Base-by-base conservation (phyloP, 139 green algal species). In the Chlorella sp. region DNA sequence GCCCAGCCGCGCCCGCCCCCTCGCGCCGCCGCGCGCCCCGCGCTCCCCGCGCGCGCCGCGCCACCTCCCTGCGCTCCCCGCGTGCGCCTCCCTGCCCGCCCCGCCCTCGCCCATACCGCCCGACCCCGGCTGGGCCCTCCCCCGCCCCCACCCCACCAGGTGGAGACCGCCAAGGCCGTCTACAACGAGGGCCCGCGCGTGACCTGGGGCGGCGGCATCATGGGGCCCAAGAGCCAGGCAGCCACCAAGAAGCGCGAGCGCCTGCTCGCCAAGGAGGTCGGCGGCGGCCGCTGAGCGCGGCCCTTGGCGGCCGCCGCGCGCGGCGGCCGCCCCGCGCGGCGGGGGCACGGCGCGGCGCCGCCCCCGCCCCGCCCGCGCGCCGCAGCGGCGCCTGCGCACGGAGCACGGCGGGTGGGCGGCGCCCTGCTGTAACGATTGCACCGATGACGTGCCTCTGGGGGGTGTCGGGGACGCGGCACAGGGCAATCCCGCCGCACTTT, bases 141-240 rank as follows among this genome's bases (percentile, higher is more conserved):
- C n/a, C n/a, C n/a, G n/a, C n/a, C n/a, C n/a, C n/a, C n/a, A n/a
- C n/a, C n/a, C n/a, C n/a, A n/a, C n/a, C n/a, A n/a, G n/a, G n/a
- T n/a, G n/a, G n/a, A n/a, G n/a, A n/a, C n/a, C n/a, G n/a, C n/a
- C n/a, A n/a, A 79, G 71, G 36, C 58, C 27, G 77, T 77, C 63
- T 80, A 75, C 55, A 69, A 80, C 82, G 93, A 99, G 48, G 92
- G 88, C 42, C 53, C 90, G 8, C 87, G 94, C 53, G 83, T 97
- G 31, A 73, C 41, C 67, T 99, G 96, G 96, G 96, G 96, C 71
- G 96, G 94, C 75, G 94, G 95, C 83, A 97, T 99, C 86, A 95
- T 99, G 94, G 96, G 96, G 66, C 81, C 92, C 83, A 99, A 99
- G 93, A 94, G 87, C 40, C 93, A 98, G 93, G 88, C 91, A 76